phyloP scores from a whole-genome alignment of 345 rosid species.

The Odontarrhena argentea region DNA sequence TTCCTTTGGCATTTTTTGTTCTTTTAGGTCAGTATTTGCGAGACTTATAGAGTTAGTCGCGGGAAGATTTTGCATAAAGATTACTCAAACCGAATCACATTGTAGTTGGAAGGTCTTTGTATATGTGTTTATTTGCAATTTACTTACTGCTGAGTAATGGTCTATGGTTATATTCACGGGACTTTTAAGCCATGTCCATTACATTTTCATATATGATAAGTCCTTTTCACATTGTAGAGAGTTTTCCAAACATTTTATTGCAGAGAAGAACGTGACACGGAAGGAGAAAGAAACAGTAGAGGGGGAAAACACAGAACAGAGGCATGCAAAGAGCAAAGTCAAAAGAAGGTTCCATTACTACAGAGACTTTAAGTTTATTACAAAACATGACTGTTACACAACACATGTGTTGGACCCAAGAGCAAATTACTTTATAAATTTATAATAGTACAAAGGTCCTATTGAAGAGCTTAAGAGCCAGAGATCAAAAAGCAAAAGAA shows the following conservation, averaged over 20 bases:
- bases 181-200: neutral
- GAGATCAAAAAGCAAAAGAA: neutral
- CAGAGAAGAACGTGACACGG: too few species aligned
- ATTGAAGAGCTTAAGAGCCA: slow-evolving; percentile 34
- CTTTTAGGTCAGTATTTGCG: neutral
- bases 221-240: too few species aligned
- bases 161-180: neutral
- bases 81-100: neutral
- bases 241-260: too few species aligned
- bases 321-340: slow-evolving; percentile 1
- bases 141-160: neutral
- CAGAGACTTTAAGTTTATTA: slow-evolving; percentile 3
- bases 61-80: slow-evolving; percentile 8
- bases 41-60: neutral
- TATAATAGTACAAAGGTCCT: slow-evolving; percentile 15
- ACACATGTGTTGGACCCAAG: slow-evolving; percentile 22
- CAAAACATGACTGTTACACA: slow-evolving; percentile 4
- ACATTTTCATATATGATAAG: neutral
- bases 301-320: too few species aligned
- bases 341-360: slow-evolving; percentile 26
- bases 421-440: slow-evolving; percentile 8
- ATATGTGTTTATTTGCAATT: neutral
- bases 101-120: neutral
- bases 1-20: neutral
- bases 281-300: too few species aligned